Evolutionary conservation across 768 basidiomycete genomes (phyloP), one percentile per base, ranked within the genome.

Genomic region (Lentinula raphanica): DNA sequence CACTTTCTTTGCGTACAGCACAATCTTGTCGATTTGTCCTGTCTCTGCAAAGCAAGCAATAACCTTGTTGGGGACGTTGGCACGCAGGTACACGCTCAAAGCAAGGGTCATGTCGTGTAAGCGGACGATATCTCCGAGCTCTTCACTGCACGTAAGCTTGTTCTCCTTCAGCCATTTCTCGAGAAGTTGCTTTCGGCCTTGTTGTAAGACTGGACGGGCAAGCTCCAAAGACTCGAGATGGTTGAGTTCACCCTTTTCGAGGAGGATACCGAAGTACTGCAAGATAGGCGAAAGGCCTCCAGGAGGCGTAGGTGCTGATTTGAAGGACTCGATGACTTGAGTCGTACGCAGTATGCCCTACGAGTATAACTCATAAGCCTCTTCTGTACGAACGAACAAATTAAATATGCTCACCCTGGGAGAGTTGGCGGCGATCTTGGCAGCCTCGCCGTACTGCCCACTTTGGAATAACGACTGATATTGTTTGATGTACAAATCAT

Each of bases 81-180:
- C 97, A 55, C 97, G 87, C 25, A 99, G 86, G 69, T 99, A 99
- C 58, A 99, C 94, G 61, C 94, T 96, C 48, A 99, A 81, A 11
- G 97, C 97, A 58, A 99, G 83, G 0, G 94, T 98, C 90, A 98
- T 92, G 71, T 99, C 97, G 70, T 94, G 87, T 19, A 87, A 71
- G 32, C 97, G 88, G 54, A 98, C 96, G 58, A 98, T 90, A 68
- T 99, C 96, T 38, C 97, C 97, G 25, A 99, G 87, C 70, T 99
- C 96, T 73, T 99, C 97, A 65, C 91, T 94, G 76, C 97, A 99
- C 57, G 96, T 95, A 54, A 99, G 86, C 94, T 98, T 99, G 77
- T 97, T 98, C 80, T 99, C 97, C 74, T 99, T 99, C 60, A 99
- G 76, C 97, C 97, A 99, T 67, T 98, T 98, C 78, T 99, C 97